phyloP scores from a whole-genome alignment of 2,329 filamentous ascomycete species.

The Cryoendolithus antarcticus region DNA sequence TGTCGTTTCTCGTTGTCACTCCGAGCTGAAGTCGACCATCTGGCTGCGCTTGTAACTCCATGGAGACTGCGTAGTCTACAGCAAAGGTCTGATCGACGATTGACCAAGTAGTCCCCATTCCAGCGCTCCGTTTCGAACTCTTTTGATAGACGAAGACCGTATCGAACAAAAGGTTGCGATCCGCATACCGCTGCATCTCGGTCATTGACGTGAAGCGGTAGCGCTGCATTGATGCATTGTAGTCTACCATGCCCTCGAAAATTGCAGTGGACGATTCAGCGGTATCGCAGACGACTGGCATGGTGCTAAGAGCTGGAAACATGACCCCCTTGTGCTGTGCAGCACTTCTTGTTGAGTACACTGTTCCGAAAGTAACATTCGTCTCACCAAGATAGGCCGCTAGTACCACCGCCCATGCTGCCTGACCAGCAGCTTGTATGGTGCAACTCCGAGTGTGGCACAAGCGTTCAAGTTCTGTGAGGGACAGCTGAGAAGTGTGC shows the following conservation, averaged over 20 bases:
- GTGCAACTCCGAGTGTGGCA: slow-evolving; percentile 53
- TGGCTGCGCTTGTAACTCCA: slow-evolving; percentile 56
- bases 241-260: slow-evolving; percentile 50
- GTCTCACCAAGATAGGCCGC: slow-evolving; percentile 64
- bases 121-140: slow-evolving; percentile 13
- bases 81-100: slow-evolving; percentile 53
- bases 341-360: slow-evolving; percentile 60
- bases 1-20: slow-evolving; percentile 51
- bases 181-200: slow-evolving; percentile 58
- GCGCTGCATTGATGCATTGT: slow-evolving; percentile 52
- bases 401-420: slow-evolving; percentile 65
- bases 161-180: slow-evolving; percentile 58
- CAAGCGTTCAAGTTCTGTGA: slow-evolving; percentile 39
- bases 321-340: slow-evolving; percentile 46
- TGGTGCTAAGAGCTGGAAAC: slow-evolving; percentile 71
- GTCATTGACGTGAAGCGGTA: slow-evolving; percentile 61
- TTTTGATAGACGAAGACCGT: slow-evolving; percentile 79
- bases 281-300: slow-evolving; percentile 57
- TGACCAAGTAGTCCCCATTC: slow-evolving; percentile 38
- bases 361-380: slow-evolving; percentile 64
- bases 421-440: slow-evolving; percentile 62
- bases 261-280: slow-evolving; percentile 43
- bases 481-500: slow-evolving; percentile 27
- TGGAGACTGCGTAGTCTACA: slow-evolving; percentile 66
- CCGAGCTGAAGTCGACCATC: slow-evolving; percentile 44